These are phyloP conservation scores for Penicillium silybi DNA, from an alignment of 495 filamentous ascomycete genomes.

Conservation along the genomic window DNA sequence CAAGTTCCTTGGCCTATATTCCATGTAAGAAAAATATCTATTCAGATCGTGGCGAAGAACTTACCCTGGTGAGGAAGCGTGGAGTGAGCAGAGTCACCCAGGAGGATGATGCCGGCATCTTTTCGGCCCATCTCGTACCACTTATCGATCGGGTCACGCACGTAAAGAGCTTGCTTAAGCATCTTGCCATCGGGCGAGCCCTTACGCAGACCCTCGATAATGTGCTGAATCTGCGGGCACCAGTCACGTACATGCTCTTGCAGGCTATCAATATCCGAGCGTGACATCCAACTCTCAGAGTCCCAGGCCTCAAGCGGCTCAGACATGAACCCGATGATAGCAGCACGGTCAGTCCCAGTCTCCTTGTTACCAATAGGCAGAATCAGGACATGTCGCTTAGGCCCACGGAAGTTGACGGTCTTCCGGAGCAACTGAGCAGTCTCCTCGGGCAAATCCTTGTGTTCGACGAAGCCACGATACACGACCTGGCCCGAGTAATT, in stretches of 20 bases:
- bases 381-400: conserved; percentile 23
- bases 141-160: conserved; percentile 24
- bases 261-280: conserved; percentile 27
- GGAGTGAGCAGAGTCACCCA: conserved; percentile 30
- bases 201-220: conserved; percentile 25
- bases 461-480: conserved; percentile 48
- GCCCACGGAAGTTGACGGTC: conserved; percentile 31
- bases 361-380: conserved; percentile 26
- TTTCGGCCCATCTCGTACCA: conserved; percentile 27
- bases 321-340: conserved; percentile 30
- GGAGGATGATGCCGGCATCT: conserved; percentile 25
- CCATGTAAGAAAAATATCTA: background rate
- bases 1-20: conserved; percentile 26
- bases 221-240: conserved; percentile 30
- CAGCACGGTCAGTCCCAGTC: conserved; percentile 25
- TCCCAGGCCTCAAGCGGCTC: conserved; percentile 28
- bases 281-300: conserved; percentile 33
- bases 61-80: conserved; percentile 31
- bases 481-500: conserved; percentile 47
- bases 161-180: conserved; percentile 30
- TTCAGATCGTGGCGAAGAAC: background rate
- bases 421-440: conserved; percentile 25
- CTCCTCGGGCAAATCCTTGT: conserved; percentile 24
- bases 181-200: conserved; percentile 22
- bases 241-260: conserved; percentile 31